These are phyloP conservation scores for Tubosaeta brunneosetosa DNA, from an alignment of 768 basidiomycete genomes.

Conservation along the genomic window DNA sequence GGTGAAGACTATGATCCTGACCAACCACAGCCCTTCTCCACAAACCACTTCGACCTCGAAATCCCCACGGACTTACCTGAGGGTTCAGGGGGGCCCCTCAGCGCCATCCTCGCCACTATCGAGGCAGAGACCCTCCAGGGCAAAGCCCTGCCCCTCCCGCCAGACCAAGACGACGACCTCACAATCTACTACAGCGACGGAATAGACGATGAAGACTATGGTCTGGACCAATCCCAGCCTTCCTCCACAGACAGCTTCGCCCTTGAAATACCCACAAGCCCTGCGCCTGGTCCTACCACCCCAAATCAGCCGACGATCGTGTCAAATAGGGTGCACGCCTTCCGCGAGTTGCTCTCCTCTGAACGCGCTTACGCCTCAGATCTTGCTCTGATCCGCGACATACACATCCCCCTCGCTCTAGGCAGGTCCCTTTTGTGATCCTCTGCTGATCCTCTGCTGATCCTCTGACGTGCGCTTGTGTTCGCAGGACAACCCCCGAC, in stretches of 20 bases:
- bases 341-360: conserved; percentile 72
- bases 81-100: conserved; percentile 31
- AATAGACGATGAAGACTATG: conserved; percentile 27
- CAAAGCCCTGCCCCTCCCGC: conserved; percentile 29
- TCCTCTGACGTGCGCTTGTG: conserved; percentile 8
- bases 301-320: conserved; percentile 35
- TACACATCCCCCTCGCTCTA: conserved; percentile 74
- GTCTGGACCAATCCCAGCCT: conserved; percentile 20
- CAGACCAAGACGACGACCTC: conserved; percentile 22
- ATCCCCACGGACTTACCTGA: too few relatives aligned
- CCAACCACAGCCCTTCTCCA: conserved; percentile 20
- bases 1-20: conserved; percentile 28
- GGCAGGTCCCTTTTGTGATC: conserved; percentile 42
- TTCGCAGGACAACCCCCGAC: conserved; percentile 38
- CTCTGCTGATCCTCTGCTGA: conserved; percentile 9
- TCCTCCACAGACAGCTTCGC: conserved; percentile 26
- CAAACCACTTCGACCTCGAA: conserved; percentile 24
- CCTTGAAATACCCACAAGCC: conserved; percentile 11
- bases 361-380: conserved; percentile 84
- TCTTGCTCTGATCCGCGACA: conserved; percentile 68
- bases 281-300: conserved; percentile 8
- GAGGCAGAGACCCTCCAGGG: conserved; percentile 29
- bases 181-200: conserved; percentile 19
- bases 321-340: conserved; percentile 72
- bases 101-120: conserved; percentile 28